These are phyloP conservation scores for Penicillium sp. DNA, from an alignment of 2,329 filamentous ascomycete genomes.

Conservation along the genomic window DNA sequence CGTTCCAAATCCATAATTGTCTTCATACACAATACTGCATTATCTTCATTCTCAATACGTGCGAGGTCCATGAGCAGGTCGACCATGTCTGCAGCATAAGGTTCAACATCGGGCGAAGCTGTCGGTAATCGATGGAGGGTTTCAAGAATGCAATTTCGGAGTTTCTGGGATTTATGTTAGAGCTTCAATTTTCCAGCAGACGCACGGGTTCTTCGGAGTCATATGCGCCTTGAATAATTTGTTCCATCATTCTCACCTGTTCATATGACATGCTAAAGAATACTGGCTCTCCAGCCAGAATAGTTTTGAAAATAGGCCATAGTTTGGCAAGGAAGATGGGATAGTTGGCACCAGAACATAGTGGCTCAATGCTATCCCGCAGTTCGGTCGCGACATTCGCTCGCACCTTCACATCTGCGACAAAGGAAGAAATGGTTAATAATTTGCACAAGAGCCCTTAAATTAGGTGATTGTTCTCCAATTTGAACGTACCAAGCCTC, in stretches of 20 bases:
- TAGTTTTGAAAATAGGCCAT: slow-evolving; percentile 84
- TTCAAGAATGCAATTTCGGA: slow-evolving; percentile 90
- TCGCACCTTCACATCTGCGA: slow-evolving; percentile 74
- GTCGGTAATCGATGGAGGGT: slow-evolving; percentile 84
- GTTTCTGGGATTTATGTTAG: slow-evolving; percentile 57
- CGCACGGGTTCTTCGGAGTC: background rate
- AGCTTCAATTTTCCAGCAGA: background rate
- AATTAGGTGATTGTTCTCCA: no score
- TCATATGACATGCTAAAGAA: slow-evolving; percentile 89
- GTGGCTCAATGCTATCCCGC: slow-evolving; percentile 81
- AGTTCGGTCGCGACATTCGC: slow-evolving; percentile 79
- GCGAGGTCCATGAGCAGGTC: slow-evolving; percentile 88
- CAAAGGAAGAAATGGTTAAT: background rate
- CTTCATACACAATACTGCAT: slow-evolving; percentile 97
- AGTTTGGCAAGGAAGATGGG: slow-evolving; percentile 78
- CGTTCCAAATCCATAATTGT: slow-evolving; percentile 96
- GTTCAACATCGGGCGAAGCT: slow-evolving; percentile 78
- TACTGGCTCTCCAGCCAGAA: slow-evolving; percentile 80
- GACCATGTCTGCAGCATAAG: slow-evolving; percentile 82
- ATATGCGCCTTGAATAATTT: background rate
- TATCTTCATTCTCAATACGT: slow-evolving; percentile 93
- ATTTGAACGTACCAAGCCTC: slow-evolving; percentile 42
- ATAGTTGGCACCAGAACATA: slow-evolving; percentile 80
- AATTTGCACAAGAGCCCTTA: background rate
- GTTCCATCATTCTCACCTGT: slow-evolving; percentile 57